phyloP scores from a whole-genome alignment of 179 eudicot genomes.

The Heliamphora pulchella region DNA sequence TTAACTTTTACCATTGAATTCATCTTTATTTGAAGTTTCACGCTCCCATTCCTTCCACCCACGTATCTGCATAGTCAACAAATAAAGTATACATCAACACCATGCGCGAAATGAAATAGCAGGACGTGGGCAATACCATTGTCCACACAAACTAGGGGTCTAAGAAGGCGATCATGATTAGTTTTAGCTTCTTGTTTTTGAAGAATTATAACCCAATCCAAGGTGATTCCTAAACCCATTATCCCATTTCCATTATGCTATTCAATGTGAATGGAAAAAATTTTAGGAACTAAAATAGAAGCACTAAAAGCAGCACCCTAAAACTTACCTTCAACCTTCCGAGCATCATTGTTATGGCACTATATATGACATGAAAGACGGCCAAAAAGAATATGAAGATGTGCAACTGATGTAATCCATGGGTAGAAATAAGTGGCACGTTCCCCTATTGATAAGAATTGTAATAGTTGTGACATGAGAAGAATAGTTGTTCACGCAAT shows the following conservation, averaged over 20 bases:
- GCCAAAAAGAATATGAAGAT: slow-evolving; percentile 97
- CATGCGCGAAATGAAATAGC: background rate
- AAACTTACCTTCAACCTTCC: slow-evolving; percentile 75
- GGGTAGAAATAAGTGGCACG: slow-evolving; percentile 61
- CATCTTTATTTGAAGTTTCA: slow-evolving; percentile 24
- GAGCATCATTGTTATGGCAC: slow-evolving; percentile 69
- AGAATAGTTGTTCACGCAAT: background rate
- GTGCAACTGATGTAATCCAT: slow-evolving; percentile 84
- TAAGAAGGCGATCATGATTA: slow-evolving; percentile 1
- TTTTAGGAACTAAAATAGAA: slow-evolving; percentile 3
- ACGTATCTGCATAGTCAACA: slow-evolving; percentile 49
- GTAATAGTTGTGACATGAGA: slow-evolving; percentile 12
- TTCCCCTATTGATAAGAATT: slow-evolving; percentile 45
- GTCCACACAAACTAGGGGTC: background rate
- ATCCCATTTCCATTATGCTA: background rate
- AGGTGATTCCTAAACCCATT: no score
- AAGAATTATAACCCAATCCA: background rate
- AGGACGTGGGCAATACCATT: slow-evolving; percentile 6
- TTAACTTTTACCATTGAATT: slow-evolving; percentile 28
- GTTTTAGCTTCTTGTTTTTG: background rate
- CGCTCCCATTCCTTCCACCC: slow-evolving; percentile 87
- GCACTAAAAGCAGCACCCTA: slow-evolving; percentile 1
- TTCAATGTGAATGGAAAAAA: background rate
- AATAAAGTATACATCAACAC: background rate
- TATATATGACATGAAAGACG: slow-evolving; percentile 80